Conservation (phyloP, 2,329 filamentous ascomycete species). For the Talaromyces sp. region DNA sequence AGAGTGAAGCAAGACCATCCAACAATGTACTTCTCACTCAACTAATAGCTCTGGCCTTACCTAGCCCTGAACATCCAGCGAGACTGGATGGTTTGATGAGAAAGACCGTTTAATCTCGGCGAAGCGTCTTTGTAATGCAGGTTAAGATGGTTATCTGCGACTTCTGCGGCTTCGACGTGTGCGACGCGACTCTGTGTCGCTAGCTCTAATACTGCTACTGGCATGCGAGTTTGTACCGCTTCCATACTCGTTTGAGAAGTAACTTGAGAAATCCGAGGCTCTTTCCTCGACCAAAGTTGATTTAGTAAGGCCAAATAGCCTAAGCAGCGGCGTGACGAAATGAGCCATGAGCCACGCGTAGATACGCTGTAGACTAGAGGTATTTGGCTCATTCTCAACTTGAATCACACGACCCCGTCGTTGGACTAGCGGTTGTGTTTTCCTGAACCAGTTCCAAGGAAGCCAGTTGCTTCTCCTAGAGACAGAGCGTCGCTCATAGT, state of each 20-base stretch:
- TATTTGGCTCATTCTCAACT: not conserved
- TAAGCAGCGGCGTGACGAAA: not conserved
- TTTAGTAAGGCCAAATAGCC: not conserved
- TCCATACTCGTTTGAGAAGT: not conserved
- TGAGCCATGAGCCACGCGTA: not conserved
- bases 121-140: no score
- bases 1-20: no score
- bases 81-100: no score
- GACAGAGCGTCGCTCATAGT: not conserved
- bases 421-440: not conserved
- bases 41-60: no score
- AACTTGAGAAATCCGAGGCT: not conserved
- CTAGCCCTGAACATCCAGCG: no score
- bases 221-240: not conserved
- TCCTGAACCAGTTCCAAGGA: not conserved
- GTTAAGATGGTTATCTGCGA: no score
- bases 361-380: not conserved
- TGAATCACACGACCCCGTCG: not conserved
- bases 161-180: not conserved
- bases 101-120: no score
- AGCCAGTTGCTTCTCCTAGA: not conserved
- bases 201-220: not conserved
- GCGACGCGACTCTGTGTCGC: not conserved
- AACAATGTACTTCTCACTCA: no score
- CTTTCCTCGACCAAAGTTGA: not conserved